Conservation (phyloP, 2,329 filamentous ascomycete genomes). For the Diaporthe sp. region DNA sequence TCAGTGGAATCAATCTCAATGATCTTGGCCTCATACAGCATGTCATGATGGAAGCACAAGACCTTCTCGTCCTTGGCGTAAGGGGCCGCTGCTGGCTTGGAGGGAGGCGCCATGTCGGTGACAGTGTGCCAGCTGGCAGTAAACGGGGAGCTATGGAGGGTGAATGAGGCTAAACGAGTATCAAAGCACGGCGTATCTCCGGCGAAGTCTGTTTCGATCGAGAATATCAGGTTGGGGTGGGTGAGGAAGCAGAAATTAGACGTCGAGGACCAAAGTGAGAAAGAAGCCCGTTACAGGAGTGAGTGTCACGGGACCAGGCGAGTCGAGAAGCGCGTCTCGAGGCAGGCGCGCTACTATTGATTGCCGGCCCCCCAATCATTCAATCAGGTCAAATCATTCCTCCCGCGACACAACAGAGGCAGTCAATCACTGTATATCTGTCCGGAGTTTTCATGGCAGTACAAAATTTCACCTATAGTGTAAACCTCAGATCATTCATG, state of each 20-base stretch:
- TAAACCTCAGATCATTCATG: not conserved
- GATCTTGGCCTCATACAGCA: slow-evolving; percentile 97
- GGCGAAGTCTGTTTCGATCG: not conserved
- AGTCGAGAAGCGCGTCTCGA: slow-evolving; percentile 31
- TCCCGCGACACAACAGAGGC: not conserved
- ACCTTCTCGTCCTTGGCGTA: slow-evolving; percentile 88
- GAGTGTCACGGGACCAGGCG: slow-evolving; percentile 34
- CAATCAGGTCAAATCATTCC: not conserved
- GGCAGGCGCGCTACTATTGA: slow-evolving; percentile 13
- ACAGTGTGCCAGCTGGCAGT: not conserved
- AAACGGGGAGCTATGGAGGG: not conserved
- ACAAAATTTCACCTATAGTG: not conserved
- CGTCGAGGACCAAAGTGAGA: slow-evolving; percentile 9
- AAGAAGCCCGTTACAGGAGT: slow-evolving; percentile 16
- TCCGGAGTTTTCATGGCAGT: not conserved
- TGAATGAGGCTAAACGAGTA: not conserved
- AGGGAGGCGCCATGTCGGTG: slow-evolving; percentile 48
- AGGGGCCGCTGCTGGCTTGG: slow-evolving; percentile 57
- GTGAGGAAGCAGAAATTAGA: not conserved
- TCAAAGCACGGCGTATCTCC: not conserved
- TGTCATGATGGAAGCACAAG: slow-evolving; percentile 95
- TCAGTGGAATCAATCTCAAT: slow-evolving; percentile 80
- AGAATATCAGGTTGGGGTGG: not conserved
- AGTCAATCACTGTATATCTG: not conserved
- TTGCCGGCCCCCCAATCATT: slow-evolving; percentile 16